A percentile compares a stretch with the other conserved stretches of the same genome.
Conservation (phyloP, 305 asterid species). For the Petunia hybrid region DNA sequence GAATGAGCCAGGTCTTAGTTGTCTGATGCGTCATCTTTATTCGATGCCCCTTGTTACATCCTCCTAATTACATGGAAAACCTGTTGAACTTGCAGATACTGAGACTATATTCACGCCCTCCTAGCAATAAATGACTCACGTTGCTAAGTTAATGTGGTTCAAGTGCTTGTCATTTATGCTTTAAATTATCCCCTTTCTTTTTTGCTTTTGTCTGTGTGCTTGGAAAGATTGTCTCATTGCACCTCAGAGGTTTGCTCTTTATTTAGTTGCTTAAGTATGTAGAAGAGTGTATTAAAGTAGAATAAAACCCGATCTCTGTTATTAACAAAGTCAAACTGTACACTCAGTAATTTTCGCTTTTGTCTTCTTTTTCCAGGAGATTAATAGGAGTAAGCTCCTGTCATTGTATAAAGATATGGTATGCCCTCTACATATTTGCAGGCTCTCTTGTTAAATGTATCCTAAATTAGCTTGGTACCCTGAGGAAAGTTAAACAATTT, state of each 20-base stretch:
- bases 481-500: not conserved
- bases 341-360: not conserved
- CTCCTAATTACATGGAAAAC: not conserved
- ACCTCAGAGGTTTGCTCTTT: conserved; percentile 4
- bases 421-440: conserved; percentile 35
- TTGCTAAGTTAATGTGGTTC: conserved; percentile 18
- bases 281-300: not conserved
- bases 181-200: not conserved
- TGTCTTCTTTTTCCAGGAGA: conserved; percentile 58
- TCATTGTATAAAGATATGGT: conserved; percentile 84
- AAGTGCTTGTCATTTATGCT: not conserved
- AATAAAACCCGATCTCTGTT: not conserved
- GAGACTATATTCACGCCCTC: not conserved
- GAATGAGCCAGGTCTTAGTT: not conserved
- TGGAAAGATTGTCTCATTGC: conserved; percentile 1
- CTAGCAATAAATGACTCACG: not conserved
- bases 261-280: not conserved
- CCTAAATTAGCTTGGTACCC: not conserved
- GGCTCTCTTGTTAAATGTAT: conserved; percentile 5
- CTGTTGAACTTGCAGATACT: not conserved
- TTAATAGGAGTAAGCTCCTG: conserved; percentile 53
- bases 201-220: too few species aligned
- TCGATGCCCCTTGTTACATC: not conserved
- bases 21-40: not conserved
- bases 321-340: not conserved